Evolutionary conservation across 176 grass and related monocot genomes (phyloP), one percentile per base, ranked within the genome.

Genomic region (Carex littledalei): DNA sequence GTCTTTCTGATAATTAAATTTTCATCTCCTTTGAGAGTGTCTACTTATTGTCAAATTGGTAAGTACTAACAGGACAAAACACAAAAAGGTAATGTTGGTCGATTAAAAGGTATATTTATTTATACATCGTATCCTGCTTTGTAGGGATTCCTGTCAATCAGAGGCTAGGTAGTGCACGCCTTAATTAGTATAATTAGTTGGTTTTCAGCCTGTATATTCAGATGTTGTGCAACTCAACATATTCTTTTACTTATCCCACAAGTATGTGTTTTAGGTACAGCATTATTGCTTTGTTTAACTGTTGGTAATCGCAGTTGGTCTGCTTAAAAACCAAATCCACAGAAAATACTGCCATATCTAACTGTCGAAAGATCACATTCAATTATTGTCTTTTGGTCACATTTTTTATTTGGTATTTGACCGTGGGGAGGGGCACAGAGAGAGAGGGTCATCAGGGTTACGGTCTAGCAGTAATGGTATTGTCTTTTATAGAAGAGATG

Each of bases 1-100:
- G 90, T 41, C 89, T 16, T 11, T 88, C 47, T 92, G 77, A 97
- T 84, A 74, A 35, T 49, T 72, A 55, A 4, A 3, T 56, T 65
- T 73, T 8, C 5, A 5, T 37, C 78, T 67, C 86, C 84, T 81
- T 76, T 68, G 13, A 64, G 63, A 43, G 9, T 84, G 16, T 50
- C 39, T 10, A 67, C 22, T 87, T 83, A 24, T 66, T 81, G 5
- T 84, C 11, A n/a, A n/a, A n/a, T 67, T 63, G 61, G 12, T 31
- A 77, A 77, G 13, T 53, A 39, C 43, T 50, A 22, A 8, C 12
- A 63, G n/a, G 13, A 76, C 45, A 76, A 67, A 13, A 9, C 6
- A 21, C n/a, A 76, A n/a, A 45, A 74, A 76, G 73, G 18, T 49
- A 72, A 47, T 55, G 73, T 9, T 77, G 73, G 22, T 1, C 20